Evolutionary conservation across 1,139 yeast genomes (phyloP).

Genomic region (Yamadazyma conglobata): DNA sequence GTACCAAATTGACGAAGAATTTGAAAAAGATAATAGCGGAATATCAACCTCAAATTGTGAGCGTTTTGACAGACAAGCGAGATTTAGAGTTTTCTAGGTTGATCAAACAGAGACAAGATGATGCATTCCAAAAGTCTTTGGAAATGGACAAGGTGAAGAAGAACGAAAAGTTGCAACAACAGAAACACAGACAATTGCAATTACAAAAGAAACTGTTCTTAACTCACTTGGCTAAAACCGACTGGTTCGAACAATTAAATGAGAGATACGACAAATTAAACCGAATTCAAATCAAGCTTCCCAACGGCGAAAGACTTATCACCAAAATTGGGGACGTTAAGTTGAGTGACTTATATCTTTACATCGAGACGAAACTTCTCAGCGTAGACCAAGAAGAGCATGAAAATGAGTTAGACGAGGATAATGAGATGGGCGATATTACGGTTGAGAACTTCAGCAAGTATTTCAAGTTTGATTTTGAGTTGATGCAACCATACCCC

Average conservation of each 20-base stretch:
- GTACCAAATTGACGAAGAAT: slow-evolving; percentile 29
- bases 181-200: slow-evolving; percentile 14
- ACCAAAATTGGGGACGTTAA: slow-evolving; percentile 42
- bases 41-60: slow-evolving; percentile 51
- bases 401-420: slow-evolving; percentile 12
- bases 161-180: slow-evolving; percentile 22
- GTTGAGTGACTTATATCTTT: slow-evolving; percentile 61
- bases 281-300: slow-evolving; percentile 37
- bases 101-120: slow-evolving; percentile 55
- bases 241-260: slow-evolving; percentile 15
- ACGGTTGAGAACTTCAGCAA: slow-evolving; percentile 16
- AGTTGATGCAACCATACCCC: slow-evolving; percentile 44
- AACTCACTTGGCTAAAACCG: slow-evolving; percentile 9
- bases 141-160: slow-evolving; percentile 42
- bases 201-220: slow-evolving; percentile 15
- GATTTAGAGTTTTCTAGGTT: slow-evolving; percentile 50
- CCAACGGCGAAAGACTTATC: slow-evolving; percentile 60
- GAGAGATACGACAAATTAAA: slow-evolving; percentile 12
- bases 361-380: slow-evolving; percentile 48
- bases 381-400: slow-evolving; percentile 14
- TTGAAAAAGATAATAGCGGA: slow-evolving; percentile 34
- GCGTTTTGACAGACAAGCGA: slow-evolving; percentile 49
- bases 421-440: slow-evolving; percentile 9
- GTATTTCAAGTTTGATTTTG: slow-evolving; percentile 32
- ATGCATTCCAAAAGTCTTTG: slow-evolving; percentile 51